These are phyloP conservation scores for Colletotrichum trifolii DNA, from an alignment of 2,329 filamentous ascomycete species.

Conservation along the genomic window DNA sequence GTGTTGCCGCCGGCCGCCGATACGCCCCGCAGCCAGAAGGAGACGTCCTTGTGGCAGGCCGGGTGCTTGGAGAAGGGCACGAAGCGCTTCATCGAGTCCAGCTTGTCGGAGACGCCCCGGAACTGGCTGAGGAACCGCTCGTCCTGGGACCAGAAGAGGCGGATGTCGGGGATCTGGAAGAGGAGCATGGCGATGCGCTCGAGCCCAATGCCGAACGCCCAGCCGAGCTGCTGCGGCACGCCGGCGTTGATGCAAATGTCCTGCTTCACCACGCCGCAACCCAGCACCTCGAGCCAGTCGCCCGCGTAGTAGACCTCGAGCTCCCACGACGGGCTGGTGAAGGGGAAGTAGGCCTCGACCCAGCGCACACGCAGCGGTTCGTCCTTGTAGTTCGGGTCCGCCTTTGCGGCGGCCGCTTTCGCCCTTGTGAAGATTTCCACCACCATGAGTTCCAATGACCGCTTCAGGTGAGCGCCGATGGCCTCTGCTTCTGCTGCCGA, in stretches of 20 bases:
- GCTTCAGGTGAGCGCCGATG: slow-evolving; percentile 86
- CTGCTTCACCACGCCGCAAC: slow-evolving; percentile 91
- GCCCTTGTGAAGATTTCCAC: slow-evolving; percentile 88
- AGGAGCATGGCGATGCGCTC: slow-evolving; percentile 98
- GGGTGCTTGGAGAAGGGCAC: slow-evolving; percentile 92
- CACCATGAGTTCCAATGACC: slow-evolving; percentile 89
- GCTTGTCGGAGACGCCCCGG: slow-evolving; percentile 65
- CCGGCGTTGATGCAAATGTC: slow-evolving; percentile 81
- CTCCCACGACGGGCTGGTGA: slow-evolving; percentile 95
- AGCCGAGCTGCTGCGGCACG: slow-evolving; percentile 80
- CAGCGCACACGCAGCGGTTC: slow-evolving; percentile 89
- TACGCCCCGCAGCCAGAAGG: slow-evolving; percentile 81
- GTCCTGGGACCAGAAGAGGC: slow-evolving; percentile 94
- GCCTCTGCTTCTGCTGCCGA: slow-evolving; percentile 82
- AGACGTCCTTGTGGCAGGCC: slow-evolving; percentile 88
- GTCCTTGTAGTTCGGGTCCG: slow-evolving; percentile 60
- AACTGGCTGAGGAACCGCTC: slow-evolving; percentile 90
- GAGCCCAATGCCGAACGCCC: slow-evolving; percentile 95
- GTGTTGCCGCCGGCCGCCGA: slow-evolving; percentile 60
- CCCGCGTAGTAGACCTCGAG: slow-evolving; percentile 94
- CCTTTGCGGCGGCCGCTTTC: slow-evolving; percentile 69
- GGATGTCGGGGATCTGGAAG: slow-evolving; percentile 95
- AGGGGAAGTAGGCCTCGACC: slow-evolving; percentile 98
- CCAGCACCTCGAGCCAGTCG: slow-evolving; percentile 95
- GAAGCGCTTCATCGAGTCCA: slow-evolving; percentile 70